A percentile compares a stretch with the other conserved stretches of the same genome.
These are phyloP conservation scores for Chrysoporthe puriensis DNA, from an alignment of 2,329 filamentous ascomycete species.

Conservation along the genomic window DNA sequence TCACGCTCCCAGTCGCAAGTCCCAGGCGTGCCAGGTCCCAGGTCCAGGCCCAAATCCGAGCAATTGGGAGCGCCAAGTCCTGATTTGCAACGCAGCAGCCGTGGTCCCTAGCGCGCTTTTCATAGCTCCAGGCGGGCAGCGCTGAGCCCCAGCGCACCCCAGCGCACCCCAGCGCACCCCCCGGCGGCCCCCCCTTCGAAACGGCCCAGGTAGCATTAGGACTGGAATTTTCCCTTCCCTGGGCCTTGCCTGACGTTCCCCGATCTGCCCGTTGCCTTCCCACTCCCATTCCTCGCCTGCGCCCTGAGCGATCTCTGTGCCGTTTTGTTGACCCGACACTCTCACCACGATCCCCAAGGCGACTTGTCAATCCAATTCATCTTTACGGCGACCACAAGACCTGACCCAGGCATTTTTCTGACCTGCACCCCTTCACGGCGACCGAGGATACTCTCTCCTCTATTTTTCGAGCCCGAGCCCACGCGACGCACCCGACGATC, in stretches of 20 bases:
- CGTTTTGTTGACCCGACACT: constrained; percentile 27
- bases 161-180: not conserved
- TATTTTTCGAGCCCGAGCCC: constrained; percentile 16
- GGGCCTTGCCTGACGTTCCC: constrained; percentile 22
- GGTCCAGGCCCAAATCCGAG: constrained; percentile 2
- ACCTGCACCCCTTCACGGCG: constrained; percentile 21
- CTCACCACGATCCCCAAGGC: constrained; percentile 20
- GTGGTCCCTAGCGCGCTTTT: constrained; percentile 1
- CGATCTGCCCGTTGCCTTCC: constrained; percentile 26
- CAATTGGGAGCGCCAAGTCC: constrained; percentile 7
- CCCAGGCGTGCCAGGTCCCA: not conserved
- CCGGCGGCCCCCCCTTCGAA: not conserved
- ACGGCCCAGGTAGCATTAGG: constrained; percentile 4
- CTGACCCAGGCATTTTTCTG: constrained; percentile 25
- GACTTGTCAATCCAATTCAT: constrained; percentile 28
- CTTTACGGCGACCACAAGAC: constrained; percentile 29
- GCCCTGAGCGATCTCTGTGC: constrained; percentile 2
- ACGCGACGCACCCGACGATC: constrained; percentile 26
- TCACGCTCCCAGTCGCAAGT: not conserved
- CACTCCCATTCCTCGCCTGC: constrained; percentile 13
- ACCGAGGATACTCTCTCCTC: constrained; percentile 22
- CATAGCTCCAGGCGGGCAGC: not conserved
- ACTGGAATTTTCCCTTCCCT: constrained; percentile 11
- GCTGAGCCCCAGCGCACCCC: not conserved
- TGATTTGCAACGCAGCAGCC: constrained; percentile 2